Conservation (phyloP, 2,329 filamentous ascomycete genomes). For the Botryosphaeria dothidea region DNA sequence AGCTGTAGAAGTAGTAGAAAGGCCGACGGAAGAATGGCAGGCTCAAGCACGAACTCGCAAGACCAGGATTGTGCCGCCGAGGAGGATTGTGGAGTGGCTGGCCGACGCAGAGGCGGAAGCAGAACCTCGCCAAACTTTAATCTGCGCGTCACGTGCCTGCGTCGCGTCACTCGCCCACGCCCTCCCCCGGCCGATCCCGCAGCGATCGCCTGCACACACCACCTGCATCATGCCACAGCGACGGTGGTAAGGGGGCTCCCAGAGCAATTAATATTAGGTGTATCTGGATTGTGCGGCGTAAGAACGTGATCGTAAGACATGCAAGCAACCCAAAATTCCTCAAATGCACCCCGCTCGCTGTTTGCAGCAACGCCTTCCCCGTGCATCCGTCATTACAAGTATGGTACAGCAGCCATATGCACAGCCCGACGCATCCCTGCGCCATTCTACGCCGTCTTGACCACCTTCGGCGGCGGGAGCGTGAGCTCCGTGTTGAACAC, state of each 20-base stretch:
- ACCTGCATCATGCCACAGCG: neutral
- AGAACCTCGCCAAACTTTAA: neutral
- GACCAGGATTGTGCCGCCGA: neutral
- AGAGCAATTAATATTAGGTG: conserved; percentile 3
- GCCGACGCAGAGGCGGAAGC: neutral
- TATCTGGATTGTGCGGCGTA: conserved; percentile 3
- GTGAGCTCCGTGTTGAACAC: conserved; percentile 87
- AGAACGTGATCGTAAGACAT: conserved; percentile 7
- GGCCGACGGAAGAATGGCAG: neutral
- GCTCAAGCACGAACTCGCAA: neutral
- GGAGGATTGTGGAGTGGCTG: neutral
- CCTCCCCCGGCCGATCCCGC: neutral
- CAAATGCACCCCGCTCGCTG: neutral
- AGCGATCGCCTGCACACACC: conserved; percentile 2
- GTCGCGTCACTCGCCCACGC: neutral
- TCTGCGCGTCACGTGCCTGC: neutral
- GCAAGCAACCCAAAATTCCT: neutral
- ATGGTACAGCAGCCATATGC: conserved; percentile 10
- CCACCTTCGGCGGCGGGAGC: conserved; percentile 49
- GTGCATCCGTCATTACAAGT: conserved; percentile 14
- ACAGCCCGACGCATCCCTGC: neutral
- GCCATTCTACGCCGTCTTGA: conserved; percentile 43
- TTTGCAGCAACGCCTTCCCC: conserved; percentile 6
- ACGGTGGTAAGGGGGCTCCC: neutral
- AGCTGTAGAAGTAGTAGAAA: neutral